phyloP scores from a whole-genome alignment of 306 rosid genomes.

The Comarum palustre region DNA sequence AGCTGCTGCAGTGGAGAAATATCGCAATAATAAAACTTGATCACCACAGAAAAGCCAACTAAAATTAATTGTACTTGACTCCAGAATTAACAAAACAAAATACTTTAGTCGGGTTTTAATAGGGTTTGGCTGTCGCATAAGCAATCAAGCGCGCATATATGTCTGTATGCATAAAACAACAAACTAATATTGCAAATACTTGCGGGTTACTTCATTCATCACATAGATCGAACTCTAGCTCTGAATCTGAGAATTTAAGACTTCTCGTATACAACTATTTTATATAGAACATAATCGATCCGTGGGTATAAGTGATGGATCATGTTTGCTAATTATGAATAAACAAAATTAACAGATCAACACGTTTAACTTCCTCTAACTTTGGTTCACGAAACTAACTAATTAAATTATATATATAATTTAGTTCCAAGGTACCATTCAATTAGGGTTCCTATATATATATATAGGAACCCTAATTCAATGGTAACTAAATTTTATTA shows the following conservation, averaged over 20 bases:
- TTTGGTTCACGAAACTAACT: background rate
- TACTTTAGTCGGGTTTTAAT: slow-evolving; percentile 23
- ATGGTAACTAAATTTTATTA: background rate
- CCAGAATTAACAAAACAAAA: slow-evolving; percentile 8
- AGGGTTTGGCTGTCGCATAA: slow-evolving; percentile 15
- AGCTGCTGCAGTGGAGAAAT: slow-evolving; percentile 23
- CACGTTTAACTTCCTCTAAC: background rate
- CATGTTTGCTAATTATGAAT: background rate
- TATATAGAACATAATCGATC: background rate
- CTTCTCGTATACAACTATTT: background rate
- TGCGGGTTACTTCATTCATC: slow-evolving; percentile 45
- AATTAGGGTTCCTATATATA: too few relatives aligned
- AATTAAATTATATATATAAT: too few relatives aligned
- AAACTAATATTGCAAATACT: slow-evolving; percentile 32
- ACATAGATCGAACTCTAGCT: background rate
- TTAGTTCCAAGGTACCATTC: too few relatives aligned
- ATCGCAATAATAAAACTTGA: slow-evolving; percentile 34
- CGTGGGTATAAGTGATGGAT: background rate
- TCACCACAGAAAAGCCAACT: slow-evolving; percentile 46
- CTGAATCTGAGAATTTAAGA: slow-evolving; percentile 14
- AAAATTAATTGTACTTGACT: slow-evolving; percentile 36
- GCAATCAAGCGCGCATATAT: background rate
- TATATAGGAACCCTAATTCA: background rate
- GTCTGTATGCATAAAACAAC: slow-evolving; percentile 13
- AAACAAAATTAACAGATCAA: background rate